Percentiles rank a stretch among this genome's conserved stretches.
These are phyloP conservation scores for Pholiota conissans DNA, from an alignment of 768 basidiomycete species.

Conservation along the genomic window DNA sequence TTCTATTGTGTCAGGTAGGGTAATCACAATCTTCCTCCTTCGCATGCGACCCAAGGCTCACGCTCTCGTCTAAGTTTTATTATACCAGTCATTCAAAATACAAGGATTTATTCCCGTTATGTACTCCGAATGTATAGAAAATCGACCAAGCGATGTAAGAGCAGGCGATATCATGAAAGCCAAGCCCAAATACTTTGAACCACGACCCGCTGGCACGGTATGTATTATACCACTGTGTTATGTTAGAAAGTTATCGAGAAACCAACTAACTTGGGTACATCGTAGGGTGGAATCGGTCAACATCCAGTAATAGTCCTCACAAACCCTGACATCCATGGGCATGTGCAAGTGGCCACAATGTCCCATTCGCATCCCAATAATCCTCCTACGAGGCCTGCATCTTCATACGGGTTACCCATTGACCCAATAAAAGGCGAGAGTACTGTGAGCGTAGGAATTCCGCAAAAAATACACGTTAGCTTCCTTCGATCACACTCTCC, in stretches of 20 bases:
- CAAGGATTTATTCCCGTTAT: background rate
- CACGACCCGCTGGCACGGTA: constrained; percentile 12
- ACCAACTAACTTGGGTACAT: background rate
- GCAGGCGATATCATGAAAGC: constrained; percentile 18
- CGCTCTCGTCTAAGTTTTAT: background rate
- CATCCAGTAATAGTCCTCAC: constrained; percentile 17
- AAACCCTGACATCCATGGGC: constrained; percentile 10
- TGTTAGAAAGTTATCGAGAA: background rate
- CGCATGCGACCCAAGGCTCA: background rate
- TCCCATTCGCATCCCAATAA: constrained; percentile 16
- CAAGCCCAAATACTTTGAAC: constrained; percentile 17
- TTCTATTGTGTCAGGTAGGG: background rate
- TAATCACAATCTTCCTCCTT: background rate
- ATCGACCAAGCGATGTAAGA: background rate
- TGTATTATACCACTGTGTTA: background rate
- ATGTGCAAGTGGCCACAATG: constrained; percentile 16
- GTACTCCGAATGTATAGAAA: background rate
- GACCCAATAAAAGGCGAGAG: constrained; percentile 18
- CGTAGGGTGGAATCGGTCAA: constrained; percentile 14
- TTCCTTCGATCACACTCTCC: constrained; percentile 10
- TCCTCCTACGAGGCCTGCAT: constrained; percentile 13
- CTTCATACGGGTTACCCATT: constrained; percentile 12
- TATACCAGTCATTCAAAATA: no score
- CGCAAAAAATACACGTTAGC: constrained; percentile 9
- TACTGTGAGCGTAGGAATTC: constrained; percentile 12